Base-by-base conservation (phyloP, 371 early-diverging fungal genomes). In the Mortierella sp. region DNA sequence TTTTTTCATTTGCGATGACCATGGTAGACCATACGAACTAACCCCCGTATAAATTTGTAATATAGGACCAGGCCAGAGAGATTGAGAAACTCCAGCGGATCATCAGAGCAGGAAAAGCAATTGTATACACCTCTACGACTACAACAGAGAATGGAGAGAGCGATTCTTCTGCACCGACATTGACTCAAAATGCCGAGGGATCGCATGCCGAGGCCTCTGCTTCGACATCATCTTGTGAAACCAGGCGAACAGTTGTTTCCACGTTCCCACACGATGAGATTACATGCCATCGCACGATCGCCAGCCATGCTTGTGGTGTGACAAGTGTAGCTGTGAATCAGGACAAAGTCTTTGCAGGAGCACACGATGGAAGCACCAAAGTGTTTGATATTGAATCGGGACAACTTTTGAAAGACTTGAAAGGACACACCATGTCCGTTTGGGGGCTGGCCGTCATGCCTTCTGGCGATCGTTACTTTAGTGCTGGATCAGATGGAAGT, bases 341-440 rank as follows among this genome's bases (percentile, higher is more conserved):
- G 26, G 84, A 80, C 26, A 74, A 58, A 24, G 71, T 90, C 27
- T 86, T 79, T 72, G 78, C 88, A 18, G 90, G 89, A 13, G 82
- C 84, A 0, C 88, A 90, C 65, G 88, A 90, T 71, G 90, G 90
- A 0, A 76, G 76, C 21, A 83, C 85, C 24, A 84, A 87, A 54
- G 84, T 87, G 2, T 86, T 87, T 58, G 78, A 84, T 60, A 76
- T 81, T 34, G 79, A 85, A 21, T 62, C 84, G 10, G 87, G 87
- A 0, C 43, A 61, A 24, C 55, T 84, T 14, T 42, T 80, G 21
- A 69, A 80, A 58, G 73, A 79, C 21, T 54, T 81, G 26, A 58
- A 76, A 28, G 86, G 82, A 1, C 90, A 90, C 60, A 72, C 74
- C n/a, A 82, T 88, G 49, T 87, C 87, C 18, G 90, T 90, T 5